Evolutionary conservation across 768 basidiomycete species (phyloP).

Genomic region (Lentinula sp.): DNA sequence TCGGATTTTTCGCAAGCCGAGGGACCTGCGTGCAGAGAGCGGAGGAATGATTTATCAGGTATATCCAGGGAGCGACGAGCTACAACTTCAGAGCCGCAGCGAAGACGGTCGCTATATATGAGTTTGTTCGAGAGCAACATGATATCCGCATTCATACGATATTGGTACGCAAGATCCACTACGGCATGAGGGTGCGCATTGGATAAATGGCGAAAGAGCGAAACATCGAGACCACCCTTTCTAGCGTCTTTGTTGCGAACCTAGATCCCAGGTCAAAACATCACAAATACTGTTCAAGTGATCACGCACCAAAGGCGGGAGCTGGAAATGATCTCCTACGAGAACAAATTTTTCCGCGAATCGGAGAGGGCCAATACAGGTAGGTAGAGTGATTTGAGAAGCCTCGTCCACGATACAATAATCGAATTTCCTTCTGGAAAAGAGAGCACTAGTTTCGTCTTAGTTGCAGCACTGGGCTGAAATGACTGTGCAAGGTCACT

Average conservation of each 20-base stretch:
- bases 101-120: constrained; percentile 73
- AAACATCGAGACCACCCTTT: constrained; percentile 82
- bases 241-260: constrained; percentile 78
- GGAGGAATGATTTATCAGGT: constrained; percentile 38
- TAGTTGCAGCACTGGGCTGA: constrained; percentile 21
- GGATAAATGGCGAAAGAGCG: constrained; percentile 84
- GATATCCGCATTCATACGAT: constrained; percentile 96
- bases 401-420: constrained; percentile 99
- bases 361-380: constrained; percentile 88
- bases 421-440: constrained; percentile 81
- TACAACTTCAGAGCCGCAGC: constrained; percentile 72
- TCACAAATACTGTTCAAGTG: neutral
- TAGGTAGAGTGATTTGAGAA: constrained; percentile 94
- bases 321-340: constrained; percentile 96
- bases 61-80: constrained; percentile 54
- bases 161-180: constrained; percentile 82
- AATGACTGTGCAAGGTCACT: constrained; percentile 21
- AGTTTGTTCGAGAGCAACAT: constrained; percentile 87
- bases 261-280: constrained; percentile 27
- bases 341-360: constrained; percentile 89
- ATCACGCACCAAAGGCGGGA: constrained; percentile 78
- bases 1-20: constrained; percentile 23
- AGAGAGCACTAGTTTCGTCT: constrained; percentile 53
- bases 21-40: constrained; percentile 32
- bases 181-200: constrained; percentile 84